These are phyloP conservation scores for Ceratobasidium theobromae DNA, from an alignment of 1,284 basidiomycete genomes.

Conservation along the genomic window DNA sequence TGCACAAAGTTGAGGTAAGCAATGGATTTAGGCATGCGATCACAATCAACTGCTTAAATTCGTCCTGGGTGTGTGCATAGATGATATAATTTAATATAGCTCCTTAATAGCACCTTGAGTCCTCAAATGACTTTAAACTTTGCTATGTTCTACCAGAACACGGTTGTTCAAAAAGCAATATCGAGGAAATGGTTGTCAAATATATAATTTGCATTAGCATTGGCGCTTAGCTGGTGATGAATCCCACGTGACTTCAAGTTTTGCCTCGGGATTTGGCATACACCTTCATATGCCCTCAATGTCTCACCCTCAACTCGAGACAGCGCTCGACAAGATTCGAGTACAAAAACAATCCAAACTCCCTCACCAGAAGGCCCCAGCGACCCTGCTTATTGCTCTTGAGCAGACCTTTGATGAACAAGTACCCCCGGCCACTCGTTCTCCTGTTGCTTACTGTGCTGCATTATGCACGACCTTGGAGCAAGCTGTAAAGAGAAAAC, in stretches of 20 bases:
- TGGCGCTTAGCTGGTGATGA: not conserved
- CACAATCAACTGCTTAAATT: no score
- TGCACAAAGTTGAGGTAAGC: no score
- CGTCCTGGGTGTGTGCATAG: no score
- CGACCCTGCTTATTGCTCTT: constrained; percentile 83
- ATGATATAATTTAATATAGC: no score
- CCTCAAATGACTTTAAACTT: no score
- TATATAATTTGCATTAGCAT: no score
- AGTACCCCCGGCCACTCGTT: constrained; percentile 53
- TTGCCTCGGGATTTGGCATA: not conserved
- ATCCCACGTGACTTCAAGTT: constrained; percentile 18
- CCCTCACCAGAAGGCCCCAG: constrained; percentile 87
- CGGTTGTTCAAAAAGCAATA: not conserved
- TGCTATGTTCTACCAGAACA: not conserved
- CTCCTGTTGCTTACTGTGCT: constrained; percentile 86
- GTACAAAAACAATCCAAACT: constrained; percentile 81
- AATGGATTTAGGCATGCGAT: no score
- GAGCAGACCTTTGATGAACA: constrained; percentile 87
- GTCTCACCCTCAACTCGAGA: constrained; percentile 33
- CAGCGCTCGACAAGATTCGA: constrained; percentile 81
- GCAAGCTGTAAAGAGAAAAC: constrained; percentile 64
- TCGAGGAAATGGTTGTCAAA: not conserved
- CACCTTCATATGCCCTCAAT: not conserved
- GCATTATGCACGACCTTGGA: constrained; percentile 80
- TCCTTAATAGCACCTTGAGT: no score